Conservation (phyloP, 2,329 filamentous ascomycete species). For the Botryosphaeria agaves region DNA sequence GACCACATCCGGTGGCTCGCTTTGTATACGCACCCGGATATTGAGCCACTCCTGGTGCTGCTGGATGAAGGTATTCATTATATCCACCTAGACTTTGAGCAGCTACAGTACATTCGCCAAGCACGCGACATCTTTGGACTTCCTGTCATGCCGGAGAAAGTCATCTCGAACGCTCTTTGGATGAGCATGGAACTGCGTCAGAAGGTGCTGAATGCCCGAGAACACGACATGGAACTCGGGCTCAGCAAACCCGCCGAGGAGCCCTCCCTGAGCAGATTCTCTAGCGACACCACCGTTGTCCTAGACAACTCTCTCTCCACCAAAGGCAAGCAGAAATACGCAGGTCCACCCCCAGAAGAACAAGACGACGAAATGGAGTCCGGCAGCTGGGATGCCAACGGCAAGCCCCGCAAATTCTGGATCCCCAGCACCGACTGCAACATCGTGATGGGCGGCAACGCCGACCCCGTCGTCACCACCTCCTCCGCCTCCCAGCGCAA, state of each 20-base stretch:
- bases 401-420: conserved; percentile 38
- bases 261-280: conserved; percentile 6
- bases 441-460: conserved; percentile 35
- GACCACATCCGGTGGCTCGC: conserved; percentile 29
- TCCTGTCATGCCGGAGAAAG: conserved; percentile 35
- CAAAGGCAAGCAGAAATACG: conserved; percentile 27
- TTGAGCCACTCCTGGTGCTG: conserved; percentile 36
- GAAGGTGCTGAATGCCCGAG: conserved; percentile 33
- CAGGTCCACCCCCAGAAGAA: conserved; percentile 5
- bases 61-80: conserved; percentile 43
- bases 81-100: conserved; percentile 40
- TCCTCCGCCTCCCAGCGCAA: conserved; percentile 24
- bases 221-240: conserved; percentile 34
- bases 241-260: conserved; percentile 24
- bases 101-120: conserved; percentile 35
- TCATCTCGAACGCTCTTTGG: conserved; percentile 39
- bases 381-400: conserved; percentile 36
- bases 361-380: conserved; percentile 23
- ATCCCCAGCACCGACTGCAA: conserved; percentile 38
- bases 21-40: conserved; percentile 35
- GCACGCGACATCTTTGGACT: conserved; percentile 35
- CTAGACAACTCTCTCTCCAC: conserved; percentile 1
- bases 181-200: conserved; percentile 39
- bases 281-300: conserved; percentile 1
- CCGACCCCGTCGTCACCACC: conserved; percentile 33